phyloP scores from a whole-genome alignment of 768 basidiomycete genomes.

The Rhizopogon roseolus region DNA sequence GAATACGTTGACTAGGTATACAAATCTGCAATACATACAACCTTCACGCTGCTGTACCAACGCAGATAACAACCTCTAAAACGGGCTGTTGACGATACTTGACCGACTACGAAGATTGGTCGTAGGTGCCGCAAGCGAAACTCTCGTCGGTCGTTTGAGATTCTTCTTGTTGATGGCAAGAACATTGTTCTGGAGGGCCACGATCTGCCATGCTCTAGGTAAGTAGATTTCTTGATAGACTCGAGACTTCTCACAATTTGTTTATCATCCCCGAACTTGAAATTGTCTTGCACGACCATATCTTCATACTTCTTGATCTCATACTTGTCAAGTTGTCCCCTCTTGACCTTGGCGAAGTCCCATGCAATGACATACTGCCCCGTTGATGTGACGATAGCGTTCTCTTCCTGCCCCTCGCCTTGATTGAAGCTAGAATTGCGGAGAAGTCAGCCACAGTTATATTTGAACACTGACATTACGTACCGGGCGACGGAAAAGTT shows the following conservation, averaged over 20 bases:
- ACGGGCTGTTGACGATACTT: slow-evolving; percentile 66
- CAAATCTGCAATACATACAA: slow-evolving; percentile 11
- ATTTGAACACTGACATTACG: slow-evolving; percentile 6
- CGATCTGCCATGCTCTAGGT: slow-evolving; percentile 57
- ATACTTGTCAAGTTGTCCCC: slow-evolving; percentile 85
- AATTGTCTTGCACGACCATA: slow-evolving; percentile 92
- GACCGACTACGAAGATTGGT: slow-evolving; percentile 45
- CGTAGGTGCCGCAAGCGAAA: slow-evolving; percentile 55
- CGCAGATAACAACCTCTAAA: slow-evolving; percentile 26
- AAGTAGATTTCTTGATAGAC: not conserved
- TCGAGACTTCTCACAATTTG: slow-evolving; percentile 68
- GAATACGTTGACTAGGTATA: slow-evolving; percentile 11
- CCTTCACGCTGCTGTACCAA: not conserved
- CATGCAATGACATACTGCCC: slow-evolving; percentile 92
- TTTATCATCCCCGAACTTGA: slow-evolving; percentile 96
- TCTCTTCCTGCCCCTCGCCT: slow-evolving; percentile 83
- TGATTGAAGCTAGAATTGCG: slow-evolving; percentile 74
- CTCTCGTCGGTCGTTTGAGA: slow-evolving; percentile 75
- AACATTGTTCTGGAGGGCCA: slow-evolving; percentile 92
- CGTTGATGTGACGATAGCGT: slow-evolving; percentile 92
- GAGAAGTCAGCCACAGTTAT: slow-evolving; percentile 5
- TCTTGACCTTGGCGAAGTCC: slow-evolving; percentile 96
- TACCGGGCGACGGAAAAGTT: slow-evolving; percentile 93
- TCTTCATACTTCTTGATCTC: slow-evolving; percentile 97
- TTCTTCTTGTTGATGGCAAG: slow-evolving; percentile 92